phyloP scores from a whole-genome alignment of 2,329 filamentous ascomycete genomes.

The Fusarium buharicum region DNA sequence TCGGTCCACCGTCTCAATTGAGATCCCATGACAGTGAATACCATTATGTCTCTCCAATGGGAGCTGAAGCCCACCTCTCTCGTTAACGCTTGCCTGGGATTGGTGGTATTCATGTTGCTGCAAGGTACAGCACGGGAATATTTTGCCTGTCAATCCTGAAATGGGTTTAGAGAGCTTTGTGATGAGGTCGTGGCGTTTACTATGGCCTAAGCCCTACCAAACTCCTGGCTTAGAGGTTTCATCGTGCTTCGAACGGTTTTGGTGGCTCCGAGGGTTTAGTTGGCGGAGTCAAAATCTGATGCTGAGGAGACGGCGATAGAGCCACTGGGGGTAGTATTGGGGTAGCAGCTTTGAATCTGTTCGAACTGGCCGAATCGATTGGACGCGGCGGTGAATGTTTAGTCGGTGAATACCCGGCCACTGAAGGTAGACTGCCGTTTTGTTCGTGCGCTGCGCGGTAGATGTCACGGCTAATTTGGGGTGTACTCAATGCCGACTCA shows the following conservation, averaged over 20 bases:
- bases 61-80: constrained; percentile 4
- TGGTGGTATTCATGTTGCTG: constrained; percentile 10
- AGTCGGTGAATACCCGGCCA: constrained; percentile 62
- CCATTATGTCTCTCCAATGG: constrained; percentile 1
- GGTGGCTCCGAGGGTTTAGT: constrained; percentile 58
- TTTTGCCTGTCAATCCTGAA: constrained; percentile 7
- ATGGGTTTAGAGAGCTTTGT: constrained; percentile 1
- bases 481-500: constrained; percentile 44
- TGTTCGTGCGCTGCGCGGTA: constrained; percentile 42
- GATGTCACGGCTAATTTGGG: constrained; percentile 45
- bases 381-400: constrained; percentile 62
- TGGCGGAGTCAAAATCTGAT: constrained; percentile 68
- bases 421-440: constrained; percentile 54
- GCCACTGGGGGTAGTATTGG: constrained; percentile 66
- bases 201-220: constrained; percentile 15
- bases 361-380: constrained; percentile 43
- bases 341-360: constrained; percentile 51
- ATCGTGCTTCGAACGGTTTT: constrained; percentile 35
- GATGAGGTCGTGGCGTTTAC: constrained; percentile 16
- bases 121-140: neutral
- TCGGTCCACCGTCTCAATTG: constrained; percentile 7
- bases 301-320: constrained; percentile 66
- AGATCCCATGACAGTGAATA: constrained; percentile 17
- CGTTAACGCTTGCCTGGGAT: constrained; percentile 9
- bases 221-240: constrained; percentile 14